Evolutionary conservation across 2,329 filamentous ascomycete genomes (phyloP), one percentile per base, ranked within the genome.

Genomic region (Coniella vitis): DNA sequence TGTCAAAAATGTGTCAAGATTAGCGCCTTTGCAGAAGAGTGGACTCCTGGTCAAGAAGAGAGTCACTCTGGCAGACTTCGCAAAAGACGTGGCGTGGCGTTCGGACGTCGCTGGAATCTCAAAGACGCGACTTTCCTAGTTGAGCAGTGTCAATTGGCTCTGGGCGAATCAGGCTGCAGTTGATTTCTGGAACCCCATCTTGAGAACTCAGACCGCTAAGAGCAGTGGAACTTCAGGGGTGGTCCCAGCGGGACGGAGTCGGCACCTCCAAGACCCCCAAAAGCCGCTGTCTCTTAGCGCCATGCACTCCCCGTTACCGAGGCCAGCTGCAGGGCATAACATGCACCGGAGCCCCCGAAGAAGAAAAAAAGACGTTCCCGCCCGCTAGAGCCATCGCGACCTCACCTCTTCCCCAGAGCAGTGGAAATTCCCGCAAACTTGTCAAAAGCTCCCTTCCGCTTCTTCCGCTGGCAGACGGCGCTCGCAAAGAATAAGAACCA

Each of bases 111-210:
- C n/a, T n/a, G n/a, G n/a, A n/a, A n/a, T n/a, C n/a, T n/a, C 31
- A 16, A 12, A 47, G 29, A 47, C 45, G 45, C 45, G 45, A 47
- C 45, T 47, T 47, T 32, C 45, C 45, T 22, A 41, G 29, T 47
- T 37, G 19, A 35, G 45, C 29, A 14, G 31, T 47, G 37, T 35
- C 40, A 41, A 37, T 40, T 20, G 21, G 4, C 17, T 32, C 8
- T 47, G 19, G 10, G 20, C 45, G 34, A 47, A 47, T 47, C 45
- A 47, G 42, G 21, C 13, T n/a, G n/a, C 17, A 39, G 45, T 20
- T 3, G 16, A 31, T 32, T 39, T 4, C 10, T 16, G 25, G 10
- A 29, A n/a, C n/a, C n/a, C n/a, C n/a, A n/a, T n/a, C n/a, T n/a
- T n/a, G n/a, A n/a, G n/a, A n/a, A n/a, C n/a, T n/a, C 25, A 29